Percentiles rank a stretch among this genome's conserved stretches.
phyloP scores from a whole-genome alignment of 345 rosid species.

The Salix suchowensis region DNA sequence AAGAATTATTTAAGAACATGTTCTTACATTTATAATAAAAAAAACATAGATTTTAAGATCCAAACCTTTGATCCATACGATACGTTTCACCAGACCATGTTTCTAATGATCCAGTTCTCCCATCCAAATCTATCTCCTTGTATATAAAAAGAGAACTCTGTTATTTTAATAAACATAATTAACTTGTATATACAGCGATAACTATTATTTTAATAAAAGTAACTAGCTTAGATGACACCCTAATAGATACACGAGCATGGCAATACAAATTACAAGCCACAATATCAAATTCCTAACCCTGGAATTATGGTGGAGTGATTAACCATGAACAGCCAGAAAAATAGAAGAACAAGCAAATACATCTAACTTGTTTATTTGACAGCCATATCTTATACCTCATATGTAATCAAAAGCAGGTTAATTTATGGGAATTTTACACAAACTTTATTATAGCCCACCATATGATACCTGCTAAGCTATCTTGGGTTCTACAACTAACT shows the following conservation, averaged over 20 bases:
- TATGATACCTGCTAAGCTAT: background rate
- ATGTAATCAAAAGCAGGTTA: background rate
- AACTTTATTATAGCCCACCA: background rate
- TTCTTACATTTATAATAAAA: too few species aligned
- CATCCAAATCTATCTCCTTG: too few species aligned
- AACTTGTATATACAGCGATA: too few species aligned
- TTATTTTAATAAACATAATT: too few species aligned
- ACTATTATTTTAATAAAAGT: too few species aligned
- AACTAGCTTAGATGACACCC: too few species aligned
- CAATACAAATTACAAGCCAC: constrained; percentile 15
- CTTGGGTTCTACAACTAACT: background rate
- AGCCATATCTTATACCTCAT: constrained; percentile 16
- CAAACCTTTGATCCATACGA: too few species aligned
- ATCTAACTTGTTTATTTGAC: constrained; percentile 33
- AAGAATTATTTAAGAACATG: too few species aligned
- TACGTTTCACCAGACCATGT: too few species aligned
- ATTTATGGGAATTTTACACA: background rate
- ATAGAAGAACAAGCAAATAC: background rate
- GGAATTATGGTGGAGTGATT: background rate
- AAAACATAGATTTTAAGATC: too few species aligned
- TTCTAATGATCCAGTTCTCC: too few species aligned
- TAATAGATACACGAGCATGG: background rate
- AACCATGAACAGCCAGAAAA: background rate
- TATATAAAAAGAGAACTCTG: too few species aligned
- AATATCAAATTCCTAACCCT: constrained; percentile 15